Evolutionary conservation across 1,284 basidiomycete genomes (phyloP).

Genomic region (Erythrobasidium hasegawianum): DNA sequence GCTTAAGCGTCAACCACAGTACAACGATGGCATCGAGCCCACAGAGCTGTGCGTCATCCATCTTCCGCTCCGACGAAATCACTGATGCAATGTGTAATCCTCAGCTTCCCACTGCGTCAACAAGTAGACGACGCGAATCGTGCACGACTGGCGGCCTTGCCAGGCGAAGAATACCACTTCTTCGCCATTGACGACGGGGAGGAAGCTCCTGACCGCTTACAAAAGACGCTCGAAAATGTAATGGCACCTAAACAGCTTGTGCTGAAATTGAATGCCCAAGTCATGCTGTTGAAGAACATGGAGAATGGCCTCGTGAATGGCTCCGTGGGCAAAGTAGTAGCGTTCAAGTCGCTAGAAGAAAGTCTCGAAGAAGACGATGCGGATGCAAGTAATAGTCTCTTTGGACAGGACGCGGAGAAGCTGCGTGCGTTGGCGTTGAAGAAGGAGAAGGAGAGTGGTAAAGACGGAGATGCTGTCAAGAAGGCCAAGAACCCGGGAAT

Average conservation of each 20-base stretch:
- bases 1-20: slow-evolving; percentile 59
- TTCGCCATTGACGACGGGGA: slow-evolving; percentile 38
- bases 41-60: slow-evolving; percentile 64
- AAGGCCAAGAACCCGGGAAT: slow-evolving; percentile 34
- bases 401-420: slow-evolving; percentile 45
- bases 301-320: slow-evolving; percentile 78
- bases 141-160: slow-evolving; percentile 55
- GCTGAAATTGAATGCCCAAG: slow-evolving; percentile 63
- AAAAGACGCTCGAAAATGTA: slow-evolving; percentile 45
- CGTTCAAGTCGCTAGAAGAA: slow-evolving; percentile 56
- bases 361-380: slow-evolving; percentile 44
- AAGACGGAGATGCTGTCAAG: slow-evolving; percentile 38
- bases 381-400: slow-evolving; percentile 6
- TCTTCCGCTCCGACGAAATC: background rate
- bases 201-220: slow-evolving; percentile 15
- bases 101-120: slow-evolving; percentile 73
- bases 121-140: slow-evolving; percentile 74
- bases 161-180: slow-evolving; percentile 34
- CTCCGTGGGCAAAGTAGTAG: slow-evolving; percentile 68
- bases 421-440: slow-evolving; percentile 41
- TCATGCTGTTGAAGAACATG: slow-evolving; percentile 71
- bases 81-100: background rate
- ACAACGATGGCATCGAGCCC: slow-evolving; percentile 69
- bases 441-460: slow-evolving; percentile 13
- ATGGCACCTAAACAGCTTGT: slow-evolving; percentile 53